Evolutionary conservation across 106 monocot genomes (phyloP).

Genomic region (Dioscorea zingiberensis): DNA sequence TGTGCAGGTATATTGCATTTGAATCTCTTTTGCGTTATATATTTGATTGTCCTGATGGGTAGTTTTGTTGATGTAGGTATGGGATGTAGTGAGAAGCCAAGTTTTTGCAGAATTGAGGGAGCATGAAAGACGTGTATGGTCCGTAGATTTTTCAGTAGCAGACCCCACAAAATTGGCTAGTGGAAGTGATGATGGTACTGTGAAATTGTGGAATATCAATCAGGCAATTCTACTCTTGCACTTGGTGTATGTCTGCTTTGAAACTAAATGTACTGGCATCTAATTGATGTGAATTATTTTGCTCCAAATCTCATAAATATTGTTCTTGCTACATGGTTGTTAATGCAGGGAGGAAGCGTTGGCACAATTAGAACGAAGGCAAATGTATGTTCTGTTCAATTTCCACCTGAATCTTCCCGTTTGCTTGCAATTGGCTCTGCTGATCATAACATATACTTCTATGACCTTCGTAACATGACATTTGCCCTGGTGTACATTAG

Average conservation of each 20-base stretch:
- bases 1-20: constrained; percentile 58
- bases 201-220: constrained; percentile 52
- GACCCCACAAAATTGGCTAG: constrained; percentile 44
- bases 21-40: neutral
- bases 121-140: constrained; percentile 51
- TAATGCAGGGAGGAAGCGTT: constrained; percentile 64
- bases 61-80: constrained; percentile 38
- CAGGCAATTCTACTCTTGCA: constrained; percentile 50
- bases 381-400: constrained; percentile 89
- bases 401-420: constrained; percentile 63
- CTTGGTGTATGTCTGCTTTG: constrained; percentile 36
- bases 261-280: constrained; percentile 12
- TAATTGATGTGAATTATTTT: neutral
- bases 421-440: constrained; percentile 79
- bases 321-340: neutral
- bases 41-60: neutral
- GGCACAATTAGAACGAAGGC: constrained; percentile 88
- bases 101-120: constrained; percentile 60
- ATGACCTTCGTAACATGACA: constrained; percentile 65
- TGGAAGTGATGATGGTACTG: constrained; percentile 42
- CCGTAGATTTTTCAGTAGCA: constrained; percentile 26
- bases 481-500: constrained; percentile 54
- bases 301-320: neutral
- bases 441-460: constrained; percentile 80
- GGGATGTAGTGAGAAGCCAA: constrained; percentile 79